Base-by-base conservation (phyloP, 495 filamentous ascomycete genomes). In the Hypoxylon intermedium region DNA sequence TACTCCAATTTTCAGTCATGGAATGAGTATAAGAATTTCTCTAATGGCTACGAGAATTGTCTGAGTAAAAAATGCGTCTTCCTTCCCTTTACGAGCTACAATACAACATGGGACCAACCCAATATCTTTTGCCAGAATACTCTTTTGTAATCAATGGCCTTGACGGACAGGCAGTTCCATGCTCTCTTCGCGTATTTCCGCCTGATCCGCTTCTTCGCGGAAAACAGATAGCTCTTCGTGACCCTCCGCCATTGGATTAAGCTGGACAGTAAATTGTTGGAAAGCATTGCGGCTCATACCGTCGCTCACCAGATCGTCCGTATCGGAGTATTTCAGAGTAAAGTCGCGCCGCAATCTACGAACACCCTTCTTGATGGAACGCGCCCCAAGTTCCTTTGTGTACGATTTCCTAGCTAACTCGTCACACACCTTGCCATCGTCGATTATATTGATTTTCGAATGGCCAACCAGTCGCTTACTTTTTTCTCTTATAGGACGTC, bases 401-500 rank as follows among this genome's bases (percentile, higher is more conserved):
- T 55, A 55, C 3, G 15, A 46, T 16, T 20, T 55, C 31, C 19
- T 46, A n/a, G 28, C 18, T 2, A 55, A 18, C 18, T 23, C 20
- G 7, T 36, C 9, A 16, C 52, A 55, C 6, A 55, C 12, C 15
- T 30, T 13, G 6, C 56, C 56, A 7, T 52, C 46, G 3, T 59
- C 46, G 4, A 26, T 1, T 13, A 45, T 11, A 21, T 9, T 4
- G 26, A 40, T 33, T 0, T 44, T 16, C 1, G 15, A n/a, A 9
- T 38, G 20, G 3, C 42, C 42, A 6, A 53, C 41, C 23, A 61
- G 18, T 6, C 34, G 38, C 11, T 34, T 37, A 6, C 2, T 9
- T 15, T 19, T 11, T 28, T 26, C 12, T 40, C 72, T 57, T n/a
- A 81, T 63, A 1, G 70, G 69, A 1, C 41, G 33, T 15, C 67